Base-by-base conservation (phyloP, 2,329 filamentous ascomycete species). In the Ophiostoma novo-ulmi region DNA sequence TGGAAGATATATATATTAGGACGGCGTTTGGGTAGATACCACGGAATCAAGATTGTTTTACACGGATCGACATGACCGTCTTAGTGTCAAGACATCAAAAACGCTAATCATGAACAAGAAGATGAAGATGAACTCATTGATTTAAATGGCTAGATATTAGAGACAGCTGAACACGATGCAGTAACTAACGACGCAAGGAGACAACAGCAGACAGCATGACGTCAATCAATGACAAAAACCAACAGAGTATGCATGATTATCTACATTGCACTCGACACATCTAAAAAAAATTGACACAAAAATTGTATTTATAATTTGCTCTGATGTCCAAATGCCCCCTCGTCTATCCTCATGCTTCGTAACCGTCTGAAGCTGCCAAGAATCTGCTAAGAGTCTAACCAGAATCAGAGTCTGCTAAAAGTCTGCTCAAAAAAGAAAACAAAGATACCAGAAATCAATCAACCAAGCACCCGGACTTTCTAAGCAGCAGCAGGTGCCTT, bases 401-500 rank as follows among this genome's bases (percentile, higher is more conserved):
- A 48, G 17, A 48, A 20, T 20, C 8, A 48, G 44, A n/a, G 17
- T 48, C 44, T 48, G 44, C 44, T 20, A 3, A 31, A 31, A 20
- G 17, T 48, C 44, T 58, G 52, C 52, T 58, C 52, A 14, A 11
- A 64, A 64, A 64, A 64, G 22, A 31, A 64, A 58, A 58, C 11
- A 26, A 22, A 48, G 44, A 48, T 39, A 39, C 44, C 44, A 48
- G 44, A 48, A 48, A 48, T 48, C 44, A 48, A 48, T 20, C 44
- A 20, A 48, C 44, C 44, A 48, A 13, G 38, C 38, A 39, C 38
- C 38, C 38, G 10, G 38, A 39, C 38, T 39, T 13, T 22, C 67
- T 69, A 73, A 72, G 78, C 77, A 36, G 77, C 74, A 58, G 76
- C 75, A 69, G 76, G 36, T 20, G 74, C 41, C 77, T 44, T 48